Evolutionary conservation across 2,329 filamentous ascomycete species (phyloP).

Genomic region (Penicillium sp.): DNA sequence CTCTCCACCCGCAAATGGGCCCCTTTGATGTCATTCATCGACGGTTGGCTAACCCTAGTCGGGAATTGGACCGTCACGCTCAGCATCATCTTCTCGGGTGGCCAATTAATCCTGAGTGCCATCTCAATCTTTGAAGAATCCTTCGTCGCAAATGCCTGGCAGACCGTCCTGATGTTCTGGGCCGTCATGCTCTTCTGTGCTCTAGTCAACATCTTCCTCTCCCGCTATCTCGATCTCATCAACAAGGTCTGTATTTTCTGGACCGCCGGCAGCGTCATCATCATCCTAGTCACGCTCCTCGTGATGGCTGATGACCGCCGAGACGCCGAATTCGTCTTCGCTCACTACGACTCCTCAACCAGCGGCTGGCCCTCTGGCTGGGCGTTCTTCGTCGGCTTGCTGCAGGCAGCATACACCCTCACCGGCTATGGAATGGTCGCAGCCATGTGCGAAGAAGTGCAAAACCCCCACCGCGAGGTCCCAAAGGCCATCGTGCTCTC

Average conservation of each 20-base stretch:
- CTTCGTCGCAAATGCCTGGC: slow-evolving; percentile 67
- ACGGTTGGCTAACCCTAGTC: slow-evolving; percentile 70
- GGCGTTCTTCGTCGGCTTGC: slow-evolving; percentile 71
- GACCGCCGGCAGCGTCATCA: slow-evolving; percentile 66
- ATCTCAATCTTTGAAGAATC: slow-evolving; percentile 71
- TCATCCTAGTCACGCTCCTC: slow-evolving; percentile 66
- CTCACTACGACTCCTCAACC: slow-evolving; percentile 65
- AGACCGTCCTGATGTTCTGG: slow-evolving; percentile 73
- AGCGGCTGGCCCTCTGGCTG: slow-evolving; percentile 70
- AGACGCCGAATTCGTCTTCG: slow-evolving; percentile 65
- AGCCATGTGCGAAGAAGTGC: slow-evolving; percentile 72
- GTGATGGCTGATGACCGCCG: slow-evolving; percentile 60
- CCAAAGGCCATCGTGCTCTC: slow-evolving; percentile 71
- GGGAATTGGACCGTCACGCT: slow-evolving; percentile 71
- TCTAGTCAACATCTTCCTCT: slow-evolving; percentile 64
- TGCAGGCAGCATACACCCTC: slow-evolving; percentile 59
- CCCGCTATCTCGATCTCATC: slow-evolving; percentile 65
- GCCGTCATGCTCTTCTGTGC: slow-evolving; percentile 68
- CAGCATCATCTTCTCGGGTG: slow-evolving; percentile 72
- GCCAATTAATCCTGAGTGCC: slow-evolving; percentile 66
- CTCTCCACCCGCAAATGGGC: slow-evolving; percentile 65
- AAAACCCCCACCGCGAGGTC: slow-evolving; percentile 67
- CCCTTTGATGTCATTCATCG: slow-evolving; percentile 68
- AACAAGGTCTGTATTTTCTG: slow-evolving; percentile 75
- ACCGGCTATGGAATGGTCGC: slow-evolving; percentile 70